phyloP scores from a whole-genome alignment of 441 rosid species.

The Melastoma candidum region DNA sequence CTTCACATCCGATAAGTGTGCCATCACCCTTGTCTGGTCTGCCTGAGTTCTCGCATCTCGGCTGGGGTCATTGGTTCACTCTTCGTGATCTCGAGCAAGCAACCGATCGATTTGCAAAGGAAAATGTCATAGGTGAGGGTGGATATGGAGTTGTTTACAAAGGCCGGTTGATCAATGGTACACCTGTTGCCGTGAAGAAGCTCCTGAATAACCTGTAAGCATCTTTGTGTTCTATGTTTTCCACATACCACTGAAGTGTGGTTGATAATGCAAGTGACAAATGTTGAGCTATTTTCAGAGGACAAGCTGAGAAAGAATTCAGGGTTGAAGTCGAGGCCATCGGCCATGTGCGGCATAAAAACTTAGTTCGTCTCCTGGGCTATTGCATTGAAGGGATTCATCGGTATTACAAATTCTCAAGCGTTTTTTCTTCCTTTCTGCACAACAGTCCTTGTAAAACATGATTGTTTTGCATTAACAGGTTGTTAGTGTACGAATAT shows the following conservation, averaged over 20 bases:
- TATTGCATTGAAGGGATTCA: conserved; percentile 18
- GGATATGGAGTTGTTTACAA: conserved; percentile 19
- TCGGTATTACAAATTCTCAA: conserved; percentile 4
- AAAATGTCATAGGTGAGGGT: conserved; percentile 17
- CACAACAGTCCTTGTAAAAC: not conserved
- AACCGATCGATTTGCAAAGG: conserved; percentile 14
- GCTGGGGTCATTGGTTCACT: conserved; percentile 21
- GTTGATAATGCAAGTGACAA: not conserved
- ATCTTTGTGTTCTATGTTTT: too few species aligned
- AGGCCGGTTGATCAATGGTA: conserved; percentile 13
- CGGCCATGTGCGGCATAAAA: conserved; percentile 19
- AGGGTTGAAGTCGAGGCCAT: conserved; percentile 19
- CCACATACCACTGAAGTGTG: too few species aligned
- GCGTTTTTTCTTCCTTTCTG: not conserved
- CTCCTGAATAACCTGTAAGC: conserved; percentile 15
- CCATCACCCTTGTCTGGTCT: conserved; percentile 15
- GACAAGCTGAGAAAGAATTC: conserved; percentile 18
- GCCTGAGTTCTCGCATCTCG: conserved; percentile 18
- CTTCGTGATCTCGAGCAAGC: conserved; percentile 16
- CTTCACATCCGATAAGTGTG: conserved; percentile 14
- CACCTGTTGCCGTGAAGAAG: conserved; percentile 18
- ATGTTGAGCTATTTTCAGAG: conserved; percentile 4
- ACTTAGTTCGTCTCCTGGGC: conserved; percentile 18
- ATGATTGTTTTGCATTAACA: conserved; percentile 1
- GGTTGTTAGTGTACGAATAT: conserved; percentile 17